Base-by-base conservation (phyloP, 1,284 basidiomycete genomes). In the Exobasidium cylindrosporum region DNA sequence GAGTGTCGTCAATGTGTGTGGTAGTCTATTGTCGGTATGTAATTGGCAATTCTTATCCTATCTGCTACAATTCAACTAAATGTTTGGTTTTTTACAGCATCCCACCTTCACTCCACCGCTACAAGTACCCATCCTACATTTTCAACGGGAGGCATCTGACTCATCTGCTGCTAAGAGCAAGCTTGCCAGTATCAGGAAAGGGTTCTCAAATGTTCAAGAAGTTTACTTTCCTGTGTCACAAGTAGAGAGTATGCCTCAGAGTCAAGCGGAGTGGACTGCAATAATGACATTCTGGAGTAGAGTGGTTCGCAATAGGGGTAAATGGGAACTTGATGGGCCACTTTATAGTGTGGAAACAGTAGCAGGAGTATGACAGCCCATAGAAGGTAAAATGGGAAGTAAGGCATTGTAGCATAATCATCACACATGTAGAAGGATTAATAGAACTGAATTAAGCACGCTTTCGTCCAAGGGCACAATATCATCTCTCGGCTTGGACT, bases 251-350 rank as follows among this genome's bases (percentile, higher is more conserved):
- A 50, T 50, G 47, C 47, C 47, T 14, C 47, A 50, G 26, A 50
- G 21, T 5, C 21, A 50, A 50, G 21, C n/a, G 26, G 47, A 50
- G 13, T 50, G 47, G 47, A 50, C 21, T 24, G 26, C 47, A 13
- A 50, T 50, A 2, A 50, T 50, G 47, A 24, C 26, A 50, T 50
- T 50, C 26, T 50, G 47, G 47, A 24, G 21, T 24, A 50, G 26
- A 50, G 26, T 23, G 21, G 17, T 50, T 21, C 47, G 47, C 4
- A 50, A 50, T 50, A 50, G 47, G 26, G 47, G 47, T 13, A 50
- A 50, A 13, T 50, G 47, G 47, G 47, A 50, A 50, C 26, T 50
- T 4, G 47, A 50, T 50, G 47, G 26, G 3, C 17, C n/a, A 13
- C 14, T 50, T 13, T 50, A 50, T 50, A 50, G 21, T 28, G 26